Conservation (phyloP, 169 alveolate species). For the Cryptosporidium tyzzeri region DNA sequence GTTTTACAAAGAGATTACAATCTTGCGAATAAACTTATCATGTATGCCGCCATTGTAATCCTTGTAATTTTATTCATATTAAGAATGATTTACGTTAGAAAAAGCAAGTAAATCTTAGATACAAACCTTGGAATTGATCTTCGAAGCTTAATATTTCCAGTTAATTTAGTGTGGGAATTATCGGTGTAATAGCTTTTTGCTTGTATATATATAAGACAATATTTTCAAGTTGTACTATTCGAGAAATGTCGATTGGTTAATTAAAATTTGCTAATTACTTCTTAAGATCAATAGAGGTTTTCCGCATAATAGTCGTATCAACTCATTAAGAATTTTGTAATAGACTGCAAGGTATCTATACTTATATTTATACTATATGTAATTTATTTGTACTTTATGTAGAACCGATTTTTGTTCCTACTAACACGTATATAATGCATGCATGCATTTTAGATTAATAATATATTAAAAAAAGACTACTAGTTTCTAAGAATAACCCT, state of each 20-base stretch:
- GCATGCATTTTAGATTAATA: not conserved
- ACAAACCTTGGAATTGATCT: not conserved
- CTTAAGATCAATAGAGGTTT: no score
- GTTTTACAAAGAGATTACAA: conserved; percentile 22
- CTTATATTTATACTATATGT: no score
- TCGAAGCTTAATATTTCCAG: not conserved
- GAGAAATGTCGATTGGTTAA: not conserved
- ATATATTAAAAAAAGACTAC: conserved; percentile 17
- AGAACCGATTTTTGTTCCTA: no score
- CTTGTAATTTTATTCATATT: not conserved
- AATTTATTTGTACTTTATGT: no score
- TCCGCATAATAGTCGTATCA: no score
- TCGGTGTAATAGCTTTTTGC: not conserved
- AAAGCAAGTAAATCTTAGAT: not conserved
- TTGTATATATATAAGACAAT: no score
- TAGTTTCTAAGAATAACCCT: conserved; percentile 59
- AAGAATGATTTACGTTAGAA: conserved; percentile 23
- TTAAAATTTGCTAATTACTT: no score
- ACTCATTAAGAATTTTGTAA: no score
- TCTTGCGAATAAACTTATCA: conserved; percentile 27
- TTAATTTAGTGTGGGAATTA: not conserved
- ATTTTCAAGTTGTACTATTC: no score
- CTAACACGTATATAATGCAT: not conserved
- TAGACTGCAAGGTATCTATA: no score
- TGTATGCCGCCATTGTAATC: conserved; percentile 13